Percentiles rank a stretch among this genome's conserved stretches.
phyloP scores from a whole-genome alignment of 441 rosid species.

The Populus trichocarpa region DNA sequence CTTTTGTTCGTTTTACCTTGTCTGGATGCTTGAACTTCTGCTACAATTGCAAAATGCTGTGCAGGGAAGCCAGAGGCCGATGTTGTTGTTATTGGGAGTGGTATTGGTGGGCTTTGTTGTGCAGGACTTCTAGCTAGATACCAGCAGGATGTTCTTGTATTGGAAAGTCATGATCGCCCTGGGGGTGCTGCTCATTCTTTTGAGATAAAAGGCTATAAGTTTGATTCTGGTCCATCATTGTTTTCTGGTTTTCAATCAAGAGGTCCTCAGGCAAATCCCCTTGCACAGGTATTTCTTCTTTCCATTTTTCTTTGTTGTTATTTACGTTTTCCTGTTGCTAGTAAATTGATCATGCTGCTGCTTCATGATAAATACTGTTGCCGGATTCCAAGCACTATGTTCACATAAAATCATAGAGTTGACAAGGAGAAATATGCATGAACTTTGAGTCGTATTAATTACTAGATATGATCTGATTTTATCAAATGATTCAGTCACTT shows the following conservation, averaged over 20 bases:
- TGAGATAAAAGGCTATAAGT: constrained; percentile 69
- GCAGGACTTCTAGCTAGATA: constrained; percentile 87
- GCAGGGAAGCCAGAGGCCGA: constrained; percentile 81
- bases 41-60: constrained; percentile 11
- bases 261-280: constrained; percentile 92
- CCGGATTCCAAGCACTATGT: not conserved
- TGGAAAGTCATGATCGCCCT: constrained; percentile 86
- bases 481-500: not conserved
- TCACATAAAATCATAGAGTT: not conserved
- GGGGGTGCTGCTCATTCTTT: constrained; percentile 92
- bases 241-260: constrained; percentile 88
- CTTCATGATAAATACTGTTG: not conserved
- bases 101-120: constrained; percentile 82
- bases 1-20: constrained; percentile 4
- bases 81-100: constrained; percentile 86
- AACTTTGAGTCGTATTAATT: not conserved
- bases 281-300: constrained; percentile 63
- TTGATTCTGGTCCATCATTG: constrained; percentile 92
- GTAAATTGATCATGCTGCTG: not conserved
- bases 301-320: not conserved
- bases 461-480: not conserved
- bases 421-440: not conserved
- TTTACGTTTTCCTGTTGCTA: not conserved
- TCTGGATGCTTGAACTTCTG: constrained; percentile 6
- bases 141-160: constrained; percentile 66